Evolutionary conservation across 768 basidiomycete species (phyloP).

Genomic region (Trametes cubensis): DNA sequence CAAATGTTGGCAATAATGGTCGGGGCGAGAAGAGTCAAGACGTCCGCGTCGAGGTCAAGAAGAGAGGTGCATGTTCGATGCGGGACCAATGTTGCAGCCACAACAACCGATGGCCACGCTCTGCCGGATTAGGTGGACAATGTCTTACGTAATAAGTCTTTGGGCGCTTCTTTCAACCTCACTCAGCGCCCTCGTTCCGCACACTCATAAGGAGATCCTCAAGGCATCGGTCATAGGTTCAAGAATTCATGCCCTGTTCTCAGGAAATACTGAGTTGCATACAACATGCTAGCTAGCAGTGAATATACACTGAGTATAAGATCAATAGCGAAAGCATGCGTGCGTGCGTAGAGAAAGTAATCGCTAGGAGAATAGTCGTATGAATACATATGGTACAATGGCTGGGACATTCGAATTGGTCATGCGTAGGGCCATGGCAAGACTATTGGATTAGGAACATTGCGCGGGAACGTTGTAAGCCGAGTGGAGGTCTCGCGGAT

Average conservation of each 20-base stretch:
- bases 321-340: conserved; percentile 3
- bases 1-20: neutral
- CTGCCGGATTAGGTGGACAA: neutral
- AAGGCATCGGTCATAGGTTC: too few species aligned
- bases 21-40: neutral
- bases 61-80: neutral
- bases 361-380: conserved; percentile 5
- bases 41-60: neutral
- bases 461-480: conserved; percentile 12
- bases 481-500: conserved; percentile 20
- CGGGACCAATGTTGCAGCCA: conserved; percentile 3
- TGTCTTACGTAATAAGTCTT: neutral
- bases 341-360: neutral
- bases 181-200: too few species aligned
- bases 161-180: too few species aligned
- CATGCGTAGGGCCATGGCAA: neutral
- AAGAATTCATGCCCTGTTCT: too few species aligned
- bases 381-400: conserved; percentile 24
- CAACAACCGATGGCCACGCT: neutral
- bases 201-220: too few species aligned
- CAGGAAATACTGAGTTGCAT: neutral
- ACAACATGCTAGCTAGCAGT: neutral
- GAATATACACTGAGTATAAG: conserved; percentile 2
- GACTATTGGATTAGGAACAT: conserved; percentile 16
- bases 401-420: neutral